Base-by-base conservation (phyloP, 768 basidiomycete species). In the Russula sp. region DNA sequence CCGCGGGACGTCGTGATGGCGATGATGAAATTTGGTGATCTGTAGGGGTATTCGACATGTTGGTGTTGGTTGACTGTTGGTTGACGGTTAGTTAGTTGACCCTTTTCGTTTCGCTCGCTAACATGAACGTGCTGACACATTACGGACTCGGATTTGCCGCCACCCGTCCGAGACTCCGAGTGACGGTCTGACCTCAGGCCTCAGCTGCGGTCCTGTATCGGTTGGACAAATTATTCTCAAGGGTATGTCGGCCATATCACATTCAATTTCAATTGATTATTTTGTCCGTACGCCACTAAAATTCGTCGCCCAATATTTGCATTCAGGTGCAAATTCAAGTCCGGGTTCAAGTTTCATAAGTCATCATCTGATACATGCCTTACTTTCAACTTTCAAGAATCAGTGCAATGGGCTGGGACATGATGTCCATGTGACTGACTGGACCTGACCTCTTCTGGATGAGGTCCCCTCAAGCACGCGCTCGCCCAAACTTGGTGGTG, bases 1-100 rank as follows among this genome's bases (percentile, higher is more conserved):
- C 86, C 53, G 26, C 46, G 13, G 58, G 36, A 18, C 28, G 46
- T 24, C 18, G 60, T 18, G 34, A 14, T 16, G 49, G 16, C 49
- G 49, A 18, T 9, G 24, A n/a, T 10, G 50, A 40, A 5, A 30
- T 4, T 10, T 30, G 51, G 22, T 16, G 18, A 40, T 22, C n/a
- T 3, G 51, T 26, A 16, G 40, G 32, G 22, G 46, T 13, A 48
- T 36, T 30, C 50, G 44, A 26, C 34, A 22, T 44, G 46, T 13
- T 9, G 30, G 40, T 18, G 3, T n/a, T 11, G 8, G 34, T 5
- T 34, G 34, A 34, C 28, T 30, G 28, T 30, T 13, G 13, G 34
- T 30, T 20, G 51, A 30, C 4, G 4, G 1, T 24, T 11, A 16
- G 26, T 26, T 49, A 26, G 52, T 32, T 20, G 40, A 7, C 0